Evolutionary conservation across 192 early-diverging fungal genomes (phyloP).

Genomic region (Pilobolus umbonatus): DNA sequence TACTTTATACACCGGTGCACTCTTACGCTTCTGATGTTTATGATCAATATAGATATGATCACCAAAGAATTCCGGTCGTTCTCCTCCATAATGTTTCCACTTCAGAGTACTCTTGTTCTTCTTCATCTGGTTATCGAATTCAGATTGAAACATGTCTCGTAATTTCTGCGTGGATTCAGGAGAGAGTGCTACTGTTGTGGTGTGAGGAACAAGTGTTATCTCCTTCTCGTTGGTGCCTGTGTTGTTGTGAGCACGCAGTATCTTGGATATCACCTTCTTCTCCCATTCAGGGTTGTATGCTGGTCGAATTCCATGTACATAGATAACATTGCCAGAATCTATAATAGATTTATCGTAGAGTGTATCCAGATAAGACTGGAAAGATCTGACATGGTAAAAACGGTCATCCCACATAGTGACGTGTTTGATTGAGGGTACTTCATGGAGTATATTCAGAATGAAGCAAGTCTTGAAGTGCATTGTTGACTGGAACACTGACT

Average conservation of each 20-base stretch:
- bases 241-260: conserved; percentile 12
- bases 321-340: conserved; percentile 7
- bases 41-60: conserved; percentile 4
- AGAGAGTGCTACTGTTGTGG: not conserved
- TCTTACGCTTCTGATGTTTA: not conserved
- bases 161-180: not conserved
- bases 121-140: not conserved
- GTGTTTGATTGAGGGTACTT: conserved; percentile 13
- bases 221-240: not conserved
- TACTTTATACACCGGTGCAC: not conserved
- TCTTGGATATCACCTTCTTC: conserved; percentile 3
- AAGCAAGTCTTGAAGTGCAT: conserved; percentile 32
- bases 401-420: conserved; percentile 33
- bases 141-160: not conserved
- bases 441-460: conserved; percentile 13
- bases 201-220: not conserved
- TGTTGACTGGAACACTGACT: conserved; percentile 15
- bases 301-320: conserved; percentile 10
- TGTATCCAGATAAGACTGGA: conserved; percentile 10
- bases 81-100: not conserved
- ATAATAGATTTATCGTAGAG: not conserved
- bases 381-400: conserved; percentile 7
- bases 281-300: conserved; percentile 20
- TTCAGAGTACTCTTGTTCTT: not conserved
- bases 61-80: conserved; percentile 13